Evolutionary conservation across 441 rosid species (phyloP).

Genomic region (Raphanus hybrid): DNA sequence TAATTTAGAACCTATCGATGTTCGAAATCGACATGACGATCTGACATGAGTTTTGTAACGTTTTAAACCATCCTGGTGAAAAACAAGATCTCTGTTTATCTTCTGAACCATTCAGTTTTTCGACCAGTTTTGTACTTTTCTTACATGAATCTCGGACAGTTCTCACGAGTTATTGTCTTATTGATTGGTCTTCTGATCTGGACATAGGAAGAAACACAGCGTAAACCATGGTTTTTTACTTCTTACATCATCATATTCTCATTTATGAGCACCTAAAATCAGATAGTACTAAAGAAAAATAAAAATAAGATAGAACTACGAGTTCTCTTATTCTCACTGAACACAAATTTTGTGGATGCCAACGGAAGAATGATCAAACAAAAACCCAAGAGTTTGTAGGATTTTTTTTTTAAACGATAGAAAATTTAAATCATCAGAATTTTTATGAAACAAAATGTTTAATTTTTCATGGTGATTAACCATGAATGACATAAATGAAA

Average conservation of each 20-base stretch:
- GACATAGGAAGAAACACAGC: background rate
- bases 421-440: background rate
- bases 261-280: constrained; percentile 1
- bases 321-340: background rate
- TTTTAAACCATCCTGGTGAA: background rate
- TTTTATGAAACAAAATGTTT: background rate
- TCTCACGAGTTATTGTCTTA: background rate
- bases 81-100: background rate
- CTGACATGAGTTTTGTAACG: background rate
- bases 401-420: background rate
- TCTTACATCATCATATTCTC: background rate
- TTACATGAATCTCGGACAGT: too few relatives aligned
- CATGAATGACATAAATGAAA: background rate
- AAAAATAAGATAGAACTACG: background rate
- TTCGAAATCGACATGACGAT: background rate
- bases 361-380: background rate
- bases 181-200: background rate
- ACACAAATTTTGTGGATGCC: background rate
- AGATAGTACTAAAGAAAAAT: background rate
- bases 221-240: background rate
- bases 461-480: background rate
- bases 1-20: background rate
- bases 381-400: background rate
- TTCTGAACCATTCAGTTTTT: background rate
- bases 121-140: background rate